These are phyloP conservation scores for Haberlea rhodopensis DNA, from an alignment of 257 asterid species.

Conservation along the genomic window DNA sequence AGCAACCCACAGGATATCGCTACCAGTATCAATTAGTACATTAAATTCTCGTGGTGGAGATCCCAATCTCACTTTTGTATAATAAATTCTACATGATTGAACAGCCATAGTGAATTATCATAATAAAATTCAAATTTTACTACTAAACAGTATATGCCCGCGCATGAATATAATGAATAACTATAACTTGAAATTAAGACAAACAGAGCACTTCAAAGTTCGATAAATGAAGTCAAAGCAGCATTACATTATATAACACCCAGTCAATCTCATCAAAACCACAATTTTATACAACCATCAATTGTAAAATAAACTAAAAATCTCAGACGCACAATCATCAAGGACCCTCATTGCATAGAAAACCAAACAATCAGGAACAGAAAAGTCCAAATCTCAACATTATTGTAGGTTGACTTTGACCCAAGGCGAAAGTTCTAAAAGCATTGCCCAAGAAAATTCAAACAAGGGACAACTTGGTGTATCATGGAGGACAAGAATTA, in stretches of 20 bases:
- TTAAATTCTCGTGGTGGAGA: slow-evolving; percentile 59
- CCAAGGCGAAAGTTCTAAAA: slow-evolving; percentile 16
- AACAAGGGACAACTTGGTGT: neutral
- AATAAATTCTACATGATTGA: slow-evolving; percentile 53
- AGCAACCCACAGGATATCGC: slow-evolving; percentile 73
- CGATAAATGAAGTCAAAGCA: slow-evolving; percentile 20
- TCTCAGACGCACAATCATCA: neutral
- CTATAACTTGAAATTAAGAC: slow-evolving; percentile 5
- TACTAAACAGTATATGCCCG: neutral
- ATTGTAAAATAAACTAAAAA: neutral
- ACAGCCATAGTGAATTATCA: slow-evolving; percentile 16
- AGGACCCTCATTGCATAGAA: neutral
- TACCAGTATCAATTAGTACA: slow-evolving; percentile 80
- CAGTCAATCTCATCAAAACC: neutral
- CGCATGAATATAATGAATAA: neutral
- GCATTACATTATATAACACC: neutral
- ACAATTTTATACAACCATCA: neutral
- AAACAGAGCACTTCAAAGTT: slow-evolving; percentile 14
- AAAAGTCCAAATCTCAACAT: slow-evolving; percentile 22
- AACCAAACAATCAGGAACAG: slow-evolving; percentile 11
- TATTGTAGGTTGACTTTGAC: slow-evolving; percentile 1
- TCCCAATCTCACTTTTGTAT: slow-evolving; percentile 67
- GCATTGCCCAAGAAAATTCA: neutral
- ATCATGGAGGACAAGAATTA: neutral
- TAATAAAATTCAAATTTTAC: slow-evolving; percentile 9